These are phyloP conservation scores for Calophaca sinica DNA, from an alignment of 306 rosid species.

Conservation along the genomic window DNA sequence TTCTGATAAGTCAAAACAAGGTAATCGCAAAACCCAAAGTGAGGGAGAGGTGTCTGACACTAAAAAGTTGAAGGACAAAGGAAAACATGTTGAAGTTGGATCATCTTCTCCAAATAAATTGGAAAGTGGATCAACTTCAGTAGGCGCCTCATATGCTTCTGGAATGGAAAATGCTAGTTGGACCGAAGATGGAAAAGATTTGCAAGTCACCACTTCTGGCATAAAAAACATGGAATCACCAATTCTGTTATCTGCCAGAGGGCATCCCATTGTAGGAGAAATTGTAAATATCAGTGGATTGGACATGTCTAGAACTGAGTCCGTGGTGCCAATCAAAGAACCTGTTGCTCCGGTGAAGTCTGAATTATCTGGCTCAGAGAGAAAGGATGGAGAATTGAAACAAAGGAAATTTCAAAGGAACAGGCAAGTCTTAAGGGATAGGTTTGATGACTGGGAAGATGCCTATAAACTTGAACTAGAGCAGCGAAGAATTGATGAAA, in stretches of 20 bases:
- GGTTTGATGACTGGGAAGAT: slow-evolving; percentile 96
- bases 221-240: slow-evolving; percentile 51
- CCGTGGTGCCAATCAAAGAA: slow-evolving; percentile 54
- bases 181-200: slow-evolving; percentile 55
- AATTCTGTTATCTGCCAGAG: slow-evolving; percentile 46
- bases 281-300: slow-evolving; percentile 43
- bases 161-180: slow-evolving; percentile 57
- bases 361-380: slow-evolving; percentile 58
- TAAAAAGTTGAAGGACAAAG: slow-evolving; percentile 52
- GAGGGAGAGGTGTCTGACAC: slow-evolving; percentile 55
- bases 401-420: slow-evolving; percentile 79
- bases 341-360: slow-evolving; percentile 47
- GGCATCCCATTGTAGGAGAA: slow-evolving; percentile 51
- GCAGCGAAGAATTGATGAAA: slow-evolving; percentile 76
- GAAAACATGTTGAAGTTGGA: slow-evolving; percentile 58
- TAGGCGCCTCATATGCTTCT: slow-evolving; percentile 59
- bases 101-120: slow-evolving; percentile 53
- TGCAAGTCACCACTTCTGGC: slow-evolving; percentile 55
- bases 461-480: slow-evolving; percentile 73
- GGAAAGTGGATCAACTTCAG: slow-evolving; percentile 59
- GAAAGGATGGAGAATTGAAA: slow-evolving; percentile 71
- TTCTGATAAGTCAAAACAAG: slow-evolving; percentile 52
- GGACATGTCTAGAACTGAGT: slow-evolving; percentile 50
- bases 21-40: slow-evolving; percentile 43
- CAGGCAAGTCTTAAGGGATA: slow-evolving; percentile 74